Percentiles rank a stretch among this genome's conserved stretches.
Conservation (phyloP, 1,284 basidiomycete genomes). For the Ceratobasidium papillatum region DNA sequence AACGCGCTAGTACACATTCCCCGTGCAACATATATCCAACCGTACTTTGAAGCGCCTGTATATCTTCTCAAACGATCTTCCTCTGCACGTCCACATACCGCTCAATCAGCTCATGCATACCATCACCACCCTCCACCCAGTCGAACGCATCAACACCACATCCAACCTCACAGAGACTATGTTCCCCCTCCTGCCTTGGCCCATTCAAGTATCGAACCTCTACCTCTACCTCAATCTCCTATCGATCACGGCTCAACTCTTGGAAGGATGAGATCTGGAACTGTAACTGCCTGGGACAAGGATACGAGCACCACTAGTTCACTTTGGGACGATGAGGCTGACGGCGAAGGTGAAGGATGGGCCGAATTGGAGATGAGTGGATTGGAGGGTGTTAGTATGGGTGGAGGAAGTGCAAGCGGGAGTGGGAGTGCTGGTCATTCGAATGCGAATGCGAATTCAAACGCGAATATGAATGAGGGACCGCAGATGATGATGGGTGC, state of each 20-base stretch:
- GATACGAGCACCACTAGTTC: slow-evolving; percentile 30
- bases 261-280: slow-evolving; percentile 36
- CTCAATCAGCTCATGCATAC: slow-evolving; percentile 2
- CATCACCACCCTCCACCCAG: background rate
- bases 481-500: background rate
- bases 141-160: slow-evolving; percentile 30
- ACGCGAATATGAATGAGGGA: background rate
- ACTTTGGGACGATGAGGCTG: slow-evolving; percentile 3
- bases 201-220: slow-evolving; percentile 3
- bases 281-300: slow-evolving; percentile 33
- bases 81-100: slow-evolving; percentile 26
- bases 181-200: background rate
- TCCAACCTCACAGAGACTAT: slow-evolving; percentile 10
- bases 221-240: slow-evolving; percentile 38
- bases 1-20: slow-evolving; percentile 12
- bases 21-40: slow-evolving; percentile 25
- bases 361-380: slow-evolving; percentile 44
- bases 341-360: slow-evolving; percentile 33
- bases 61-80: slow-evolving; percentile 36
- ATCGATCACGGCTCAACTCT: slow-evolving; percentile 38
- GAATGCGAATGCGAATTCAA: background rate
- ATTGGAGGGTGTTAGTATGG: slow-evolving; percentile 39
- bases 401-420: background rate
- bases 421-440: background rate
- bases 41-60: slow-evolving; percentile 34